Base-by-base conservation (phyloP, 306 rosid species). In the Gynostemma pentaphyllum region DNA sequence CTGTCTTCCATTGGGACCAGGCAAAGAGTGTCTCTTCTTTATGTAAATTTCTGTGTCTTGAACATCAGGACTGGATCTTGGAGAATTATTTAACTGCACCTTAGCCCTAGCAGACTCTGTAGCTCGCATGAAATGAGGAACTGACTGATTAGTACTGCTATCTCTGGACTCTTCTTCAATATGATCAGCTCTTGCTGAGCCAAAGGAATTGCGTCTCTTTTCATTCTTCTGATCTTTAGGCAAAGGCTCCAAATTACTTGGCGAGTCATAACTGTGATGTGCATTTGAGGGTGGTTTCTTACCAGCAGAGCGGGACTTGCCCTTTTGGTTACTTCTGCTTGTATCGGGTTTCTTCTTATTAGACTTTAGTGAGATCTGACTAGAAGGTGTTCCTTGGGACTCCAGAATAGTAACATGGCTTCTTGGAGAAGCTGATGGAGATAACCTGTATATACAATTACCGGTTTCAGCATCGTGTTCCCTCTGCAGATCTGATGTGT, bases 91-190 rank as follows among this genome's bases (percentile, higher is more conserved):
- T 22, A 87, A 82, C 61, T 69, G 80, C 29, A 84, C 34, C 88
- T 92, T 92, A 70, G 99, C 99, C 86, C 77, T 84, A 34, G 99
- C 99, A 28, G 96, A 88, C 74, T 92, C 87, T 7, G 99, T 92
- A 36, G 88, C 96, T 82, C 85, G 96, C 99, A 92, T 92, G 79
- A 92, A 92, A 70, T 40, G 96, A 24, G 99, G 99, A 71, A 88
- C 13, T 50, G 87, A 73, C 68, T 23, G 78, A 23, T 80, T 86
- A 71, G 57, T 66, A 70, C 68, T 70, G 76, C 83, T 78, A 60
- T 84, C 94, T 72, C 73, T 70, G 11, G 88, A 74, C 56, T 88
- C 99, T 75, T 86, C 87, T 60, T 84, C 95, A 64, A 30, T 26
- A 1, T 82, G 72, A 63, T 88, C 99, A 11, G 94, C 75, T 67